Conservation (phyloP, 2,329 filamentous ascomycete genomes). For the Dactylellina sp. region DNA sequence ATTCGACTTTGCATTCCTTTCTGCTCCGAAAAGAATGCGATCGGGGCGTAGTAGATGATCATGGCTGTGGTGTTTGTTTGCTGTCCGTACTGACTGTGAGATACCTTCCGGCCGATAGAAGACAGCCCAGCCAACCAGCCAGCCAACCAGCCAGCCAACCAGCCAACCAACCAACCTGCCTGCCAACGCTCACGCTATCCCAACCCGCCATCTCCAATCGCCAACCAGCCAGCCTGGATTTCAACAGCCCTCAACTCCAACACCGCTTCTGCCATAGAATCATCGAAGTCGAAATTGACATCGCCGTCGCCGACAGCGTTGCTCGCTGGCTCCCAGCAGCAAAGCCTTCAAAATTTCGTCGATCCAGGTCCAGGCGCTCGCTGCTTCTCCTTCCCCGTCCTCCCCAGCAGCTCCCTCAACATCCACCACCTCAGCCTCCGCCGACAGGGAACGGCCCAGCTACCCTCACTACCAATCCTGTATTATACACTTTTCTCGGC, state of each 20-base stretch:
- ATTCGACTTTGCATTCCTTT: background rate
- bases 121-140: background rate
- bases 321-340: slow-evolving; percentile 43
- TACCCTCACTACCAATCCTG: slow-evolving; percentile 55
- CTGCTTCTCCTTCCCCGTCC: slow-evolving; percentile 27
- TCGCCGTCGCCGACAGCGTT: slow-evolving; percentile 5
- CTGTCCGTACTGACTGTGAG: background rate
- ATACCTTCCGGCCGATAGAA: slow-evolving; percentile 18
- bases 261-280: background rate
- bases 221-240: too few species aligned
- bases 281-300: background rate
- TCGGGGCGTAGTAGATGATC: too few species aligned
- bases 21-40: too few species aligned
- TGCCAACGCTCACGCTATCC: background rate
- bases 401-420: slow-evolving; percentile 21
- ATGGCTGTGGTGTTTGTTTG: background rate
- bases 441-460: slow-evolving; percentile 45
- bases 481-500: slow-evolving; percentile 52
- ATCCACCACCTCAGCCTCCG: slow-evolving; percentile 41
- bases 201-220: slow-evolving; percentile 26
- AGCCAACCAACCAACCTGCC: too few species aligned
- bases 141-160: slow-evolving; percentile 22
- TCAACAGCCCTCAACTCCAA: slow-evolving; percentile 10
- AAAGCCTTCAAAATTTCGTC: slow-evolving; percentile 56
- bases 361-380: slow-evolving; percentile 39